These are phyloP conservation scores for Yarrowia sp. DNA, from an alignment of 805 yeast genomes.

Conservation along the genomic window DNA sequence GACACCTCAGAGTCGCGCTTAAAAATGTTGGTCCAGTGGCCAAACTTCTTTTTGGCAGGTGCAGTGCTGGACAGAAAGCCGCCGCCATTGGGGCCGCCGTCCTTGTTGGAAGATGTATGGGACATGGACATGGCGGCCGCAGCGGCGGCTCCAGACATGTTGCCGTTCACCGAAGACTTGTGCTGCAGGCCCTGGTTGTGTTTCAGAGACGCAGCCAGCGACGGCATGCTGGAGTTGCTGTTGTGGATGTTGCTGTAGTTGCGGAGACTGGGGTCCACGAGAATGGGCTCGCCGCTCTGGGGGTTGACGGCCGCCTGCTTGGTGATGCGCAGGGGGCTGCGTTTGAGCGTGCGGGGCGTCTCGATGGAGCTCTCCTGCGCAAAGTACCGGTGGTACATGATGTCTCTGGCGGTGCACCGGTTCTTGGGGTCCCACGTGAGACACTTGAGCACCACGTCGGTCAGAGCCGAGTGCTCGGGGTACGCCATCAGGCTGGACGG, in stretches of 20 bases:
- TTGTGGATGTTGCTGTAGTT: not conserved
- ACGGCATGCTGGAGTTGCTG: not conserved
- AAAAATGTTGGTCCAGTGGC: slow-evolving; percentile 31
- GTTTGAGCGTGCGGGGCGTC: slow-evolving; percentile 31
- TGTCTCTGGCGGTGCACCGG: slow-evolving; percentile 43
- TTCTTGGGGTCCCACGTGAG: slow-evolving; percentile 78
- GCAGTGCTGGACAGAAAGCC: slow-evolving; percentile 1
- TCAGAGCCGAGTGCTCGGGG: slow-evolving; percentile 23
- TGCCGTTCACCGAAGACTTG: not conserved
- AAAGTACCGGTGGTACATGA: slow-evolving; percentile 40
- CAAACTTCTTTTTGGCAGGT: slow-evolving; percentile 31
- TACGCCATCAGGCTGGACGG: not conserved
- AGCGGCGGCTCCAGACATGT: slow-evolving; percentile 1
- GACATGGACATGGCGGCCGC: slow-evolving; percentile 10
- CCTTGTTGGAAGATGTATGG: slow-evolving; percentile 4
- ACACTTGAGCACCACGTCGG: slow-evolving; percentile 51
- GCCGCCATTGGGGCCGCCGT: not conserved
- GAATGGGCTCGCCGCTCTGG: not conserved
- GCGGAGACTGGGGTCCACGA: slow-evolving; percentile 7
- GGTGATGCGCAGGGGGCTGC: slow-evolving; percentile 38
- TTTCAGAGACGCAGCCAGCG: slow-evolving; percentile 14
- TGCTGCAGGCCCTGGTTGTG: slow-evolving; percentile 17
- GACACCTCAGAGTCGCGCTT: slow-evolving; percentile 12
- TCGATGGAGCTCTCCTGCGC: slow-evolving; percentile 18
- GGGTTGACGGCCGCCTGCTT: slow-evolving; percentile 6